phyloP scores from a whole-genome alignment of 2,329 filamentous ascomycete genomes.

The Chlorencoelia australis region DNA sequence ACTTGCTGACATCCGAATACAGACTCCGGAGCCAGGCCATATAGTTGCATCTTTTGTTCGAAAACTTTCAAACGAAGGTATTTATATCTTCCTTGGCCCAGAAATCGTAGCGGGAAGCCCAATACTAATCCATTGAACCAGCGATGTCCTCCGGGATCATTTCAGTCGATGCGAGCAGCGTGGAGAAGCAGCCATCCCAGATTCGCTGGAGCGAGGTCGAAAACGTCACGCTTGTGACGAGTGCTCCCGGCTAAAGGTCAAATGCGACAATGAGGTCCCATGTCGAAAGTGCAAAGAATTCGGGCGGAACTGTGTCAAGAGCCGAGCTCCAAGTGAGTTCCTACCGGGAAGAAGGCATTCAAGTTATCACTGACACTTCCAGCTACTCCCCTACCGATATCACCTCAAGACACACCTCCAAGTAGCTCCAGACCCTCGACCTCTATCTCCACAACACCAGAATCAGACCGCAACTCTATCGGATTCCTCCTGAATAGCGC shows the following conservation, averaged over 20 bases:
- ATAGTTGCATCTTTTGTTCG: conserved; percentile 27
- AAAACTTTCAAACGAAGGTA: conserved; percentile 28
- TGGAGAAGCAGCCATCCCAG: conserved; percentile 23
- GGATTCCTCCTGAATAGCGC: conserved; percentile 25
- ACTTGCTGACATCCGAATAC: conserved; percentile 8
- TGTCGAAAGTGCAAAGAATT: conserved; percentile 27
- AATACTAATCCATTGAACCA: conserved; percentile 4
- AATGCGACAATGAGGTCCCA: conserved; percentile 26
- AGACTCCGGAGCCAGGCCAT: conserved; percentile 26
- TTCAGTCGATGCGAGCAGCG: conserved; percentile 26
- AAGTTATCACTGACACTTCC: too few species aligned
- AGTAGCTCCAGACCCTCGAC: too few species aligned
- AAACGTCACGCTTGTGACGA: conserved; percentile 28
- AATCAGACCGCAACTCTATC: conserved; percentile 26
- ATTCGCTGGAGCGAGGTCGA: conserved; percentile 25
- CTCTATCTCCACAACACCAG: conserved; percentile 18
- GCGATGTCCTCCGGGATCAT: conserved; percentile 27
- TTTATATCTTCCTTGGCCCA: conserved; percentile 1
- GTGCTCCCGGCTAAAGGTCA: conserved; percentile 26
- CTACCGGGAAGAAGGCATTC: too few species aligned
- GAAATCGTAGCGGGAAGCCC: background rate
- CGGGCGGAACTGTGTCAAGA: conserved; percentile 24
- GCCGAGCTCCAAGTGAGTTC: conserved; percentile 13
- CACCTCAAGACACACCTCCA: too few species aligned
- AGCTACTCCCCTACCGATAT: too few species aligned